These are phyloP conservation scores for Thyridium curvatum DNA, from an alignment of 2,329 filamentous ascomycete species.

Conservation along the genomic window DNA sequence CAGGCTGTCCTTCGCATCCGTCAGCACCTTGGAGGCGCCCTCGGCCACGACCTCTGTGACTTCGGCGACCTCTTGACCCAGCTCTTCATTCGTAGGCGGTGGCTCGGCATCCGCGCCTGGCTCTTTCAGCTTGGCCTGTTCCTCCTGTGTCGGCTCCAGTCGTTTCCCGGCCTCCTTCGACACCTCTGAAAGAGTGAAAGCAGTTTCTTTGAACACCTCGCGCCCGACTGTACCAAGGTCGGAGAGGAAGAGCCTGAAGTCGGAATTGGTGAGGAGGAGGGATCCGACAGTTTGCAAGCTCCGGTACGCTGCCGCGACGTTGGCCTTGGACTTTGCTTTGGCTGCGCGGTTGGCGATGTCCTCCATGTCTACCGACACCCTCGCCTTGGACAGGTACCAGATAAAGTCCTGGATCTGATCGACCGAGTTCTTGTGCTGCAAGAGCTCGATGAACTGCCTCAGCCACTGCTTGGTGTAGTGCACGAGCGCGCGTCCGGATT, in stretches of 20 bases:
- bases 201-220: constrained; percentile 82
- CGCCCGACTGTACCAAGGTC: constrained; percentile 74
- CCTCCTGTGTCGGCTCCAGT: constrained; percentile 61
- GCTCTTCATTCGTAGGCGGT: constrained; percentile 53
- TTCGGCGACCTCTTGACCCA: constrained; percentile 50
- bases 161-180: constrained; percentile 69
- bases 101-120: constrained; percentile 41
- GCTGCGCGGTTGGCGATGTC: constrained; percentile 56
- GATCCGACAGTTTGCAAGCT: constrained; percentile 79
- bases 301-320: constrained; percentile 69
- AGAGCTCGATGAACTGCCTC: constrained; percentile 71
- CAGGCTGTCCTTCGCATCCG: constrained; percentile 63
- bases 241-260: constrained; percentile 80
- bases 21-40: constrained; percentile 43
- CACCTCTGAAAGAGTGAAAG: constrained; percentile 68
- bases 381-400: constrained; percentile 76
- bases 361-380: constrained; percentile 59
- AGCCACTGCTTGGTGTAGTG: constrained; percentile 69
- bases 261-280: constrained; percentile 81
- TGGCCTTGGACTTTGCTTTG: constrained; percentile 59
- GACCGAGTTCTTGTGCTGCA: constrained; percentile 73
- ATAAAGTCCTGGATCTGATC: constrained; percentile 91
- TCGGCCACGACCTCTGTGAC: constrained; percentile 48
- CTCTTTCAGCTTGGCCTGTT: constrained; percentile 30
- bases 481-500: constrained; percentile 67